Conservation (phyloP, 108 stramenopile species). For the Aurantiochytrium sp. region DNA sequence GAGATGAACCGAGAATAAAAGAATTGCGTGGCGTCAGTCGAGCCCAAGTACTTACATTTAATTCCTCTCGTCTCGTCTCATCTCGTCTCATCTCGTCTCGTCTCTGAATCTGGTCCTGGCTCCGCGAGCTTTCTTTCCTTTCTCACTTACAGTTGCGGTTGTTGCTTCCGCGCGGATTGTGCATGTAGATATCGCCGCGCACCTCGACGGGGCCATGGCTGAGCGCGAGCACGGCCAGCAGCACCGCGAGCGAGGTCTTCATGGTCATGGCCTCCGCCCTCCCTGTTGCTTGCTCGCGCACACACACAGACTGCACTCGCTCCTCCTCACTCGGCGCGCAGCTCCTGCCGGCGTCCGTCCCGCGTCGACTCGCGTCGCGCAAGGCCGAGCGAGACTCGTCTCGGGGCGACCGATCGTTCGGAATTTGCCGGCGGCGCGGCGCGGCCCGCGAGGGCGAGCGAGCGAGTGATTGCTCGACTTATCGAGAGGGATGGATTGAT, state of each 20-base stretch:
- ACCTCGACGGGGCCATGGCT: neutral
- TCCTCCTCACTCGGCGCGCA: neutral
- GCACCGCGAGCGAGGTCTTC: neutral
- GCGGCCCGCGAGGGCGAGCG: too few relatives aligned
- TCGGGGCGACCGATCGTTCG: too few relatives aligned
- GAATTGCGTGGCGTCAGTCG: neutral
- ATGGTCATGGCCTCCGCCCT: neutral
- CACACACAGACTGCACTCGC: neutral
- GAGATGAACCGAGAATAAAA: neutral
- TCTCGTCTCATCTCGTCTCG: neutral
- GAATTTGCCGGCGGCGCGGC: too few relatives aligned
- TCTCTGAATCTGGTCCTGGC: neutral
- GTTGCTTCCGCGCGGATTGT: slow-evolving; percentile 36
- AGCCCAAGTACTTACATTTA: neutral
- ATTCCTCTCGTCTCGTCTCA: neutral
- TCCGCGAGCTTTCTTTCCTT: neutral
- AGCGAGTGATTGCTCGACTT: too few relatives aligned
- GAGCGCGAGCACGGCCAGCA: neutral
- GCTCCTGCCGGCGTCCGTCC: too few relatives aligned
- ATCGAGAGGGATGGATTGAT: too few relatives aligned
- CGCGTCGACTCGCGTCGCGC: too few relatives aligned
- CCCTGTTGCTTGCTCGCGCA: neutral
- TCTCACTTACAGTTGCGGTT: slow-evolving; percentile 39
- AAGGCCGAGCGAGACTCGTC: too few relatives aligned
- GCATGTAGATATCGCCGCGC: slow-evolving; percentile 32